A percentile compares a stretch with the other conserved stretches of the same genome.
Conservation (phyloP, 192 early-diverging fungal genomes). For the Irineochytrium annulatum region DNA sequence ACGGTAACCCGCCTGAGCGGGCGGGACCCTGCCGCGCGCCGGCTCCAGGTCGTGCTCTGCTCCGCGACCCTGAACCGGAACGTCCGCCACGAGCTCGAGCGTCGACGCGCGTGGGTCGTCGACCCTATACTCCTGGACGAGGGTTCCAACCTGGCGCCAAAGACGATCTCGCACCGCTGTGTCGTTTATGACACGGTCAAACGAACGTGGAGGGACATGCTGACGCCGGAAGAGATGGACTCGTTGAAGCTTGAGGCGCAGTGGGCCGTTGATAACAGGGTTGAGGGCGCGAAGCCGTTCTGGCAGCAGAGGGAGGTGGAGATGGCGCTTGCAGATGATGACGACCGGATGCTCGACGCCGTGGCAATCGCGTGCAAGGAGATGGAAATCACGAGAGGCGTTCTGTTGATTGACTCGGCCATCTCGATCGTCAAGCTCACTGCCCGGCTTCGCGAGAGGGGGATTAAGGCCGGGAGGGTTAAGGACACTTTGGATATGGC, state of each 20-base stretch:
- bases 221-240: slow-evolving; percentile 7
- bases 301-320: slow-evolving; percentile 25
- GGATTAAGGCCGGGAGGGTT: slow-evolving; percentile 31
- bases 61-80: slow-evolving; percentile 72
- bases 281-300: background rate
- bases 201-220: slow-evolving; percentile 16
- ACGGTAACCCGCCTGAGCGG: background rate
- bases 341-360: background rate
- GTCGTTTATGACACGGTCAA: slow-evolving; percentile 18
- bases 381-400: slow-evolving; percentile 4
- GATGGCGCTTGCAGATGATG: slow-evolving; percentile 26
- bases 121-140: slow-evolving; percentile 61
- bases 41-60: slow-evolving; percentile 53
- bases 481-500: slow-evolving; percentile 15
- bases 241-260: background rate
- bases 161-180: slow-evolving; percentile 23
- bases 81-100: slow-evolving; percentile 48
- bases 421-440: slow-evolving; percentile 26
- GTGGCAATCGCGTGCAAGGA: background rate
- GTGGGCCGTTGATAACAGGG: background rate
- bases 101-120: slow-evolving; percentile 43
- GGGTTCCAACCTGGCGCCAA: slow-evolving; percentile 25
- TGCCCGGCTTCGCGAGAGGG: slow-evolving; percentile 20
- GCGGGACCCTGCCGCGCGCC: slow-evolving; percentile 1
- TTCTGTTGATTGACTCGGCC: slow-evolving; percentile 35